phyloP scores from a whole-genome alignment of 192 early-diverging fungal genomes.

The Backusella macrospora region DNA sequence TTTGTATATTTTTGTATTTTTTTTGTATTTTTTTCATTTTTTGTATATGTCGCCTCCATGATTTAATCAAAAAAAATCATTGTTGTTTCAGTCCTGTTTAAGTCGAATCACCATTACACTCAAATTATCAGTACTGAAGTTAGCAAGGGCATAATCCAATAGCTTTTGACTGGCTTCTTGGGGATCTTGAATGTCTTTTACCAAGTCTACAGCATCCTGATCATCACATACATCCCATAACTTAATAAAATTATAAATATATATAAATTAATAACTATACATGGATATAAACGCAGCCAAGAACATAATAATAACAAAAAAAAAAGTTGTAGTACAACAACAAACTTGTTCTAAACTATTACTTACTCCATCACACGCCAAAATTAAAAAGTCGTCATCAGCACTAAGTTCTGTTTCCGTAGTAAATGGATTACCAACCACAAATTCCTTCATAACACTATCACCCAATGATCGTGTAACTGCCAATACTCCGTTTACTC shows the following conservation, averaged over 20 bases:
- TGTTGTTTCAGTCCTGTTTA: background rate
- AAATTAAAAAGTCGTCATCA: conserved; percentile 81
- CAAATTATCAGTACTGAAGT: conserved; percentile 95
- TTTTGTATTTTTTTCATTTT: background rate
- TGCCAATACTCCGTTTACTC: conserved; percentile 96
- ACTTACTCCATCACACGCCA: conserved; percentile 96
- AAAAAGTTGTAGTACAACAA: background rate
- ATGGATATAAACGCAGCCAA: too few species aligned
- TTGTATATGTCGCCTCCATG: background rate
- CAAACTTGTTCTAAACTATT: background rate
- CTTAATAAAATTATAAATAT: conserved; percentile 39
- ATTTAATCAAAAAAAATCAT: background rate
- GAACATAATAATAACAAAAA: background rate
- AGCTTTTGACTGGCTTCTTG: conserved; percentile 78
- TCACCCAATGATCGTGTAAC: conserved; percentile 97
- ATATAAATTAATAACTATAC: too few species aligned
- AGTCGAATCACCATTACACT: conserved; percentile 85
- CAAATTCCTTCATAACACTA: conserved; percentile 94
- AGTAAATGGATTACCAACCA: conserved; percentile 95
- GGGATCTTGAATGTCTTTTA: conserved; percentile 76
- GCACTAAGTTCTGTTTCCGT: conserved; percentile 82
- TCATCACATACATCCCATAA: conserved; percentile 98
- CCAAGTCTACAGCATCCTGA: conserved; percentile 87
- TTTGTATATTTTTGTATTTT: background rate
- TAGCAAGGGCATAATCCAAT: conserved; percentile 85